Evolutionary conservation across 2,329 filamentous ascomycete genomes (phyloP).

Genomic region (Trichophyton schoenleinii): DNA sequence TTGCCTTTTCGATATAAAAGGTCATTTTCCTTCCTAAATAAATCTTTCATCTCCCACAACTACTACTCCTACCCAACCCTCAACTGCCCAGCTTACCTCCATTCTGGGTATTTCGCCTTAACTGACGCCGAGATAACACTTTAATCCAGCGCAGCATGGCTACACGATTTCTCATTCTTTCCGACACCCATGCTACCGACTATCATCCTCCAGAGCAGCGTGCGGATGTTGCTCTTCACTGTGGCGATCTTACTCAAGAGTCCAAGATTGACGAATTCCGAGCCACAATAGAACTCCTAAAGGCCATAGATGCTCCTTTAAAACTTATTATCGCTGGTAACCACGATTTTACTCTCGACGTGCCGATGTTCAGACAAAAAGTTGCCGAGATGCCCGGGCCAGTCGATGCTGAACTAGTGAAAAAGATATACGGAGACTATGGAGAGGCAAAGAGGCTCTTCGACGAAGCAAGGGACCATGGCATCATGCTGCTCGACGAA

Average conservation of each 20-base stretch:
- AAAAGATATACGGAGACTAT: slow-evolving; percentile 29
- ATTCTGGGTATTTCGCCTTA: no score
- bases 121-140: background rate
- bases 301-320: slow-evolving; percentile 35
- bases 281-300: slow-evolving; percentile 25
- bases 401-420: slow-evolving; percentile 20
- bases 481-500: slow-evolving; percentile 40
- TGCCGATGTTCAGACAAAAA: slow-evolving; percentile 25
- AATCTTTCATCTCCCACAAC: no score
- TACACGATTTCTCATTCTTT: slow-evolving; percentile 35
- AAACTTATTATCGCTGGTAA: slow-evolving; percentile 46
- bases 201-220: slow-evolving; percentile 20
- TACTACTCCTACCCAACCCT: no score
- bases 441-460: slow-evolving; percentile 33
- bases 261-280: slow-evolving; percentile 33
- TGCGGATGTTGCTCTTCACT: slow-evolving; percentile 38
- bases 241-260: slow-evolving; percentile 39
- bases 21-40: no score
- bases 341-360: slow-evolving; percentile 39
- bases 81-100: no score
- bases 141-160: background rate
- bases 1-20: no score
- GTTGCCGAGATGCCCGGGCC: slow-evolving; percentile 18
- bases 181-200: slow-evolving; percentile 33
- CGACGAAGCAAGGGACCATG: slow-evolving; percentile 16